A percentile compares a stretch with the other conserved stretches of the same genome.
phyloP scores from a whole-genome alignment of 2,329 filamentous ascomycete species.

The Ramichloridium luteum region DNA sequence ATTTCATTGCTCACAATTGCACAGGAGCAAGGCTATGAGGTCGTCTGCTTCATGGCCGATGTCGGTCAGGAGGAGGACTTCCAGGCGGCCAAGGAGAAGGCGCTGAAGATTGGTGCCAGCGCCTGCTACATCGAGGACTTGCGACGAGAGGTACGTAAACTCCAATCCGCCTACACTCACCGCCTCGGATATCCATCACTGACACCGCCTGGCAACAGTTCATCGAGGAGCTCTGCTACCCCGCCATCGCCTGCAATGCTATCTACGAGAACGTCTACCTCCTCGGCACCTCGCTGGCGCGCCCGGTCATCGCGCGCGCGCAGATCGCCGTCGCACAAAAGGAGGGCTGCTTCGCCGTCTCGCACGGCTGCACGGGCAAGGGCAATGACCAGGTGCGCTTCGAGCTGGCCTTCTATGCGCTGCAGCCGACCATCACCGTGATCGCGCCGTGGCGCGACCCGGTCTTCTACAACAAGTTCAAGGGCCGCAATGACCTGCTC shows the following conservation, averaged over 20 bases:
- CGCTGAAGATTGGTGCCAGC: conserved; percentile 54
- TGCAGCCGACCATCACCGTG: conserved; percentile 55
- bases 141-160: conserved; percentile 33
- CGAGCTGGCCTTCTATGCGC: conserved; percentile 49
- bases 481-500: conserved; percentile 59
- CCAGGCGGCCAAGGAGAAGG: conserved; percentile 60
- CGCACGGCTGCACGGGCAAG: conserved; percentile 49
- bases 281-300: conserved; percentile 46
- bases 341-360: conserved; percentile 41
- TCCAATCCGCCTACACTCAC: neutral
- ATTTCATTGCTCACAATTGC: neutral
- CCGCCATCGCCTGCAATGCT: conserved; percentile 59
- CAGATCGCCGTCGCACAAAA: conserved; percentile 53
- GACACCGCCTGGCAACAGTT: conserved; percentile 37
- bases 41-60: conserved; percentile 58
- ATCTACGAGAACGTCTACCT: conserved; percentile 50
- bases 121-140: conserved; percentile 54
- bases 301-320: conserved; percentile 57
- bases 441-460: conserved; percentile 65
- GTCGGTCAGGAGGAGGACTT: conserved; percentile 55
- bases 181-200: too few relatives aligned
- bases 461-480: conserved; percentile 58
- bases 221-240: conserved; percentile 69
- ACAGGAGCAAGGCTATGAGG: conserved; percentile 45
- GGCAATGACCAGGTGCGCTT: conserved; percentile 56